Base-by-base conservation (phyloP, 2,329 filamentous ascomycete species). In the Nannizziopsis barbatae region DNA sequence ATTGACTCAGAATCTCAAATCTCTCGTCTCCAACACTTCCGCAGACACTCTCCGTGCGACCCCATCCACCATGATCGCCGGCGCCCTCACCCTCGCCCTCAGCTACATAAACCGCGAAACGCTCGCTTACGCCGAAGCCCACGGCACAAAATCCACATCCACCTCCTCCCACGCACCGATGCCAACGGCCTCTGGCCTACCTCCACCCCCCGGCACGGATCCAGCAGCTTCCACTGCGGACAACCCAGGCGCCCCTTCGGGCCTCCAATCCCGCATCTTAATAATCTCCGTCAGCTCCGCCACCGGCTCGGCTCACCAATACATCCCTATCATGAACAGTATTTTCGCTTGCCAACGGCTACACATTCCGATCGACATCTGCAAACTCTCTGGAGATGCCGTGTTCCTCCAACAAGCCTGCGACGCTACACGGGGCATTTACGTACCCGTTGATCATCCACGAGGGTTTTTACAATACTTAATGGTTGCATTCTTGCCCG, bases 321-420 rank as follows among this genome's bases (percentile, higher is more conserved):
- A 98, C 70, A 98, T 98, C 49, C 84, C 90, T 0, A 92, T 94
- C 57, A 98, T 98, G 92, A 98, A 98, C 69, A 80, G 84, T 58
- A 94, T 96, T 52, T 98, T 98, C 67, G 92, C 92, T 2, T 92
- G 90, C 51, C 86, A 94, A 60, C 82, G 90, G 55, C 77, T 88
- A 48, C 79, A 80, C 57, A 87, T 98, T 54, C 86, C 89, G 18
- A 88, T 98, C 59, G 92, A 98, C 65, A 90, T 95, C 31, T 77
- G 94, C 52, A 84, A 93, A 56, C 74, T 98, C 10, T 80, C 83
- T 37, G 87, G 86, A 17, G 80, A 87, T 57, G 86, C 90, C 0
- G 89, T 94, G 9, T 93, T 98, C 65, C 73, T 98, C 42, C 90
- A 98, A 62, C 92, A 98, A 68, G 92, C 92, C 22, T 80, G 78